Percentiles rank a stretch among this genome's conserved stretches.
Evolutionary conservation across 441 rosid species (phyloP).

Genomic region (Bruguiera hainesii): DNA sequence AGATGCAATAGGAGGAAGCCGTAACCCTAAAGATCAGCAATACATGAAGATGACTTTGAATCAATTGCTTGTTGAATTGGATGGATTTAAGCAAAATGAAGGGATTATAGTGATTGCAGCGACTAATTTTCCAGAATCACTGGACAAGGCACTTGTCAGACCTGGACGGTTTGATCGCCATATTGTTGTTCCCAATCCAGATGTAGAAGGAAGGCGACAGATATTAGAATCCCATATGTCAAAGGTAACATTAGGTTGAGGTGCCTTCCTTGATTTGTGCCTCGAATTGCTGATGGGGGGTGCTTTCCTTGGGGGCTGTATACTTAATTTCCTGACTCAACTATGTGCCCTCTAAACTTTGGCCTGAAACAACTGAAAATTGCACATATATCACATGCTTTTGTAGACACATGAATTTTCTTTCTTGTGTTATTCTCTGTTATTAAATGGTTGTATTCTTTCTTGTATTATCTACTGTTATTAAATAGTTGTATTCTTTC

Average conservation of each 20-base stretch:
- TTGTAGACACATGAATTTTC: too few relatives aligned
- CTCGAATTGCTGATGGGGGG: not conserved
- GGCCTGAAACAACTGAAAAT: too few relatives aligned
- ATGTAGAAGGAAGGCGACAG: conserved; percentile 90
- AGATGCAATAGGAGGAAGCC: conserved; percentile 95
- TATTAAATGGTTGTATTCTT: not conserved
- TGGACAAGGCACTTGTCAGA: conserved; percentile 92
- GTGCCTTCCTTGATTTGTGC: conserved; percentile 1
- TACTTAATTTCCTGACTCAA: conserved; percentile 2
- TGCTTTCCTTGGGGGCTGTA: not conserved
- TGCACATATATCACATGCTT: not conserved
- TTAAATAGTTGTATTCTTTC: not conserved
- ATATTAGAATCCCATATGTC: conserved; percentile 93
- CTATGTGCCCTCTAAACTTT: not conserved
- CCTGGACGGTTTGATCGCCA: conserved; percentile 98
- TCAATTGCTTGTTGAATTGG: conserved; percentile 89
- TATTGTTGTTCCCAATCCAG: conserved; percentile 91
- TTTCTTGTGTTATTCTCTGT: not conserved
- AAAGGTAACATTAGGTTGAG: conserved; percentile 48
- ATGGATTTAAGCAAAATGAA: conserved; percentile 95
- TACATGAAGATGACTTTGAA: conserved; percentile 96
- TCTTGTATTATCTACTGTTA: not conserved
- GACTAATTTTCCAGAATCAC: conserved; percentile 88
- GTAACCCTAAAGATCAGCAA: conserved; percentile 84
- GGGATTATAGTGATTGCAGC: conserved; percentile 96